A percentile compares a stretch with the other conserved stretches of the same genome.
These are phyloP conservation scores for Aspergillus nanangensis DNA, from an alignment of 495 filamentous ascomycete species.

Conservation along the genomic window DNA sequence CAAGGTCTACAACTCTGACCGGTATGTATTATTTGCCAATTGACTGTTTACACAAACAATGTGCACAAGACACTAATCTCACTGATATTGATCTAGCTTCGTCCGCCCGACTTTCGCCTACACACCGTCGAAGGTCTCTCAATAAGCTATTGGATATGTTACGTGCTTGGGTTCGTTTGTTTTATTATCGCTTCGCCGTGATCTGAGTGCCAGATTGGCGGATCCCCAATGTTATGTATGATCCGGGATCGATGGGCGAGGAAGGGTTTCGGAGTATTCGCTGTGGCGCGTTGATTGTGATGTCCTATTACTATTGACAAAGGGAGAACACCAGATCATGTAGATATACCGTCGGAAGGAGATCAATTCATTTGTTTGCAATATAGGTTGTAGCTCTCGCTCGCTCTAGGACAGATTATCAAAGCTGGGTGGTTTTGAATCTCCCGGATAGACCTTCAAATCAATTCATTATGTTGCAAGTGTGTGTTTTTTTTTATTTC, in stretches of 20 bases:
- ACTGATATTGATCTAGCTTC: constrained; percentile 28
- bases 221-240: neutral
- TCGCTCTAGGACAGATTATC: neutral
- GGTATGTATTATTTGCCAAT: constrained; percentile 50
- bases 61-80: no score
- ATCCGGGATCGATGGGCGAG: neutral
- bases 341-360: constrained; percentile 39
- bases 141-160: constrained; percentile 19
- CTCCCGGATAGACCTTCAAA: neutral
- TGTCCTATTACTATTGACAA: neutral
- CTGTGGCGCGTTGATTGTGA: neutral
- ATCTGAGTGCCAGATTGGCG: neutral
- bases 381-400: constrained; percentile 16
- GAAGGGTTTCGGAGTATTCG: neutral
- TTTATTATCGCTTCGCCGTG: neutral
- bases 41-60: neutral
- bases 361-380: constrained; percentile 22
- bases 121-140: constrained; percentile 35
- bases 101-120: constrained; percentile 44
- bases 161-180: constrained; percentile 3
- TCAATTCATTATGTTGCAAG: no score
- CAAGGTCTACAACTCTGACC: constrained; percentile 80
- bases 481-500: no score
- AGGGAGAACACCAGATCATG: constrained; percentile 18
- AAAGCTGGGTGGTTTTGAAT: neutral